A percentile compares a stretch with the other conserved stretches of the same genome.
phyloP scores from a whole-genome alignment of 805 yeast genomes.

The Kazachstania kunashirensis region DNA sequence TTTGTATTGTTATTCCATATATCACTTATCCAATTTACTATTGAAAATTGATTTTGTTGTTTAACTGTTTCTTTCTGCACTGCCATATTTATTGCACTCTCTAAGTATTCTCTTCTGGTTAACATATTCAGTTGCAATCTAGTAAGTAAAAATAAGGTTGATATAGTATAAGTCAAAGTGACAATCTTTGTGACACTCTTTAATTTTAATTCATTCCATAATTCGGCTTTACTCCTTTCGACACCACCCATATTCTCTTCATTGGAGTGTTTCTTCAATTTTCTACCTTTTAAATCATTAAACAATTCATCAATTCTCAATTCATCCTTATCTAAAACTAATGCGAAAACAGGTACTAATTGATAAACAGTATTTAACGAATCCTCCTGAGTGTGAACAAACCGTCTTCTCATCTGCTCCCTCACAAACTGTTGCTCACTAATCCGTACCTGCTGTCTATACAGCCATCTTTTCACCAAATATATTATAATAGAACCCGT shows the following conservation, averaged over 20 bases:
- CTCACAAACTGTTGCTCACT: conserved; percentile 50
- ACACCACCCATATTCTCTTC: background rate
- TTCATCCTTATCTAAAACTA: conserved; percentile 19
- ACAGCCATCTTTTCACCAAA: conserved; percentile 25
- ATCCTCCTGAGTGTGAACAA: conserved; percentile 86
- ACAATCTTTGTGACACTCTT: conserved; percentile 65
- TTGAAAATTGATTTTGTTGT: conserved; percentile 2
- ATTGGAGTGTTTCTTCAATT: conserved; percentile 4
- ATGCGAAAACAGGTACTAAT: conserved; percentile 63
- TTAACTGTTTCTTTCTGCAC: conserved; percentile 31
- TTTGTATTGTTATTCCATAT: background rate
- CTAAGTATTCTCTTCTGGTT: conserved; percentile 78
- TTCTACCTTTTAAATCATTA: conserved; percentile 18
- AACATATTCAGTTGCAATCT: conserved; percentile 79
- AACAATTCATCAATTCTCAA: conserved; percentile 23
- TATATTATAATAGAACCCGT: conserved; percentile 23
- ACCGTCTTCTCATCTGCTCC: conserved; percentile 69
- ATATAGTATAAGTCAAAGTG: conserved; percentile 57
- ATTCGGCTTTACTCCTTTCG: conserved; percentile 46
- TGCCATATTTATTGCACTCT: conserved; percentile 65
- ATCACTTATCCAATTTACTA: conserved; percentile 5
- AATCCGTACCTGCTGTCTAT: conserved; percentile 36
- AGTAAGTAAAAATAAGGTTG: conserved; percentile 66
- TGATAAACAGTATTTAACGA: conserved; percentile 77
- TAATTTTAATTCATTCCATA: conserved; percentile 77